Conservation (phyloP, 345 rosid species). For the Brassica rapa region DNA sequence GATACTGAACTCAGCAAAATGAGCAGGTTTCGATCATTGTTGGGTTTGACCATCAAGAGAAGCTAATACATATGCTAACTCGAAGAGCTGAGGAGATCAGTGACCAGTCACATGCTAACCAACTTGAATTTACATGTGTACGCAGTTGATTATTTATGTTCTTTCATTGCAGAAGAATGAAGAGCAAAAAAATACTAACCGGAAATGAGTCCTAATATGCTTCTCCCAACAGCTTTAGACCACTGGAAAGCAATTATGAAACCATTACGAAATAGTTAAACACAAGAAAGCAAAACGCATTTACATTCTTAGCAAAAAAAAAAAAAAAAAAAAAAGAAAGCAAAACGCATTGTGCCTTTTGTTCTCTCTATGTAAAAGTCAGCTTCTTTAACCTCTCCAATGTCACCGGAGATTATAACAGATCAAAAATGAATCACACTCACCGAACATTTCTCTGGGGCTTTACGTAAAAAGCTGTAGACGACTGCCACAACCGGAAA, state of each 20-base stretch:
- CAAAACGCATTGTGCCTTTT: background rate
- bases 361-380: background rate
- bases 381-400: background rate
- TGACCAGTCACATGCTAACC: background rate
- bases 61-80: slow-evolving; percentile 4
- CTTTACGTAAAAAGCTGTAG: slow-evolving; percentile 57
- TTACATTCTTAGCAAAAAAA: too few species aligned
- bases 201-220: slow-evolving; percentile 51
- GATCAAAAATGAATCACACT: background rate
- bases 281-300: background rate
- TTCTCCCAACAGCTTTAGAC: slow-evolving; percentile 44
- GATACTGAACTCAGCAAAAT: background rate
- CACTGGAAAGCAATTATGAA: background rate
- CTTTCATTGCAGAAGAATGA: background rate
- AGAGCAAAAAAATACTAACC: slow-evolving; percentile 51
- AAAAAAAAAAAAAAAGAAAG: too few species aligned
- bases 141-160: background rate
- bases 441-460: slow-evolving; percentile 67
- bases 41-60: background rate
- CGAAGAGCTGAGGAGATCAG: background rate
- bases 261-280: slow-evolving; percentile 33
- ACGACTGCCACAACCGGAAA: slow-evolving; percentile 51
- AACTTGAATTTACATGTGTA: background rate
- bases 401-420: background rate
- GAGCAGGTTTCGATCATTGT: too few species aligned